Base-by-base conservation (phyloP, 371 early-diverging fungal species). In the Syncephalastrum contaminatum region DNA sequence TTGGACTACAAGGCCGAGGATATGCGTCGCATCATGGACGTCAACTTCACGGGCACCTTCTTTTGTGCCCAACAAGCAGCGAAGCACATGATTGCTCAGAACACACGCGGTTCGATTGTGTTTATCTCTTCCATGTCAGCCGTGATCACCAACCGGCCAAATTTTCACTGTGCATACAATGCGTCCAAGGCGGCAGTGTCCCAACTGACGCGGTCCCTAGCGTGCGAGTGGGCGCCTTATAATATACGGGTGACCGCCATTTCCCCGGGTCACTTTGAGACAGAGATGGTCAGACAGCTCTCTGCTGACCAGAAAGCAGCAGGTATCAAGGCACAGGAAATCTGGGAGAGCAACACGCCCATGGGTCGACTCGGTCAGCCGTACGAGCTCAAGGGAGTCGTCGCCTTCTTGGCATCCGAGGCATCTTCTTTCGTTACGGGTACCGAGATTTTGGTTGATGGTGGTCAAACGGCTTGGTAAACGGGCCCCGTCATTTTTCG, bases 171-270 rank as follows among this genome's bases (percentile, higher is more conserved):
- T 47, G 64, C 70, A 19, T 77, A 77, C 44, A 77, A 77, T 52
- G 74, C 77, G 7, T 65, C 74, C 48, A 77, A 77, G 48, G 74
- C 72, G 0, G 77, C 72, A 6, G 77, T 77, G 3, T 53, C 66
- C 46, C 73, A 73, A 39, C 52, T 77, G 15, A 66, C 72, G 12
- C 71, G 67, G 45, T 74, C 75, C 5, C 47, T 74, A 21, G 70
- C 72, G 12, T 62, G 66, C 51, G 75, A 77, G 51, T 77, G 77
- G 75, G 74, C 75, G n/a, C 67, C 61, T n/a, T 58, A 73, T 48
- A 62, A 67, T 18, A 73, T 77, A 30, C 67, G 77, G 5, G 75
- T 75, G 1, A 67, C 67, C 18, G 54, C 70, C 44, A 65, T 75
- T 20, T 67, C 70, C 7, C 72, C 75, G 15, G 72, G 70, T 19